Conservation (phyloP, 2,329 filamentous ascomycete species). For the Trichoderma sp. region DNA sequence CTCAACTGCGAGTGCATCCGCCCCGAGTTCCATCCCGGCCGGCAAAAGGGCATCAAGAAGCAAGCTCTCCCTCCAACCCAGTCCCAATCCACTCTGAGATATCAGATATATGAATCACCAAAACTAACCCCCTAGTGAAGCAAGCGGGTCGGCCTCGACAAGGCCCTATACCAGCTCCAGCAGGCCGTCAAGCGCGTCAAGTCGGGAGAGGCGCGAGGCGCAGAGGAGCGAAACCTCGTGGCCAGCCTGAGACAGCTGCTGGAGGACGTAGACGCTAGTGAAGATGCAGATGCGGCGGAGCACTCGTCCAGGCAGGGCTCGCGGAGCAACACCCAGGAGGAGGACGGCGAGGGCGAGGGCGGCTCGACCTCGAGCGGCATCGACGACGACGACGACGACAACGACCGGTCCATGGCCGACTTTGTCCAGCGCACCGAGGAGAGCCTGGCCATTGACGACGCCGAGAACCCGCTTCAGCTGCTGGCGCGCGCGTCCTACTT, state of each 20-base stretch:
- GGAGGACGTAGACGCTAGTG: constrained; percentile 28
- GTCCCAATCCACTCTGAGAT: background rate
- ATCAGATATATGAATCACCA: background rate
- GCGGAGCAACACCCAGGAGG: constrained; percentile 34
- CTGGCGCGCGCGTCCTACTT: constrained; percentile 71
- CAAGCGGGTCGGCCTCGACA: constrained; percentile 71
- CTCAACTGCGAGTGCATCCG: constrained; percentile 62
- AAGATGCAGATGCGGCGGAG: constrained; percentile 23
- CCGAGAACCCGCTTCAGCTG: constrained; percentile 71
- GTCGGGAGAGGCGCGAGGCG: constrained; percentile 40
- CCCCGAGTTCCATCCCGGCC: constrained; percentile 69
- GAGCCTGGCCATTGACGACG: constrained; percentile 64
- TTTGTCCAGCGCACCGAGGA: constrained; percentile 42
- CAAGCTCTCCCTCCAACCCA: constrained; percentile 35
- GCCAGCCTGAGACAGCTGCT: constrained; percentile 43
- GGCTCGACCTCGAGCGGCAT: constrained; percentile 34
- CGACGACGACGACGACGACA: constrained; percentile 35
- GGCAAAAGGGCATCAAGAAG: constrained; percentile 78
- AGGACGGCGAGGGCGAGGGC: constrained; percentile 30
- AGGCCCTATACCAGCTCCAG: constrained; percentile 71
- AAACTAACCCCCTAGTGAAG: constrained; percentile 40
- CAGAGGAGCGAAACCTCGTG: constrained; percentile 47
- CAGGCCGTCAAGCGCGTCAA: constrained; percentile 62
- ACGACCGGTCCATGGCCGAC: constrained; percentile 29
- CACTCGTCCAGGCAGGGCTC: constrained; percentile 29